Conservation (phyloP, 441 rosid species). For the Populus hybrid region DNA sequence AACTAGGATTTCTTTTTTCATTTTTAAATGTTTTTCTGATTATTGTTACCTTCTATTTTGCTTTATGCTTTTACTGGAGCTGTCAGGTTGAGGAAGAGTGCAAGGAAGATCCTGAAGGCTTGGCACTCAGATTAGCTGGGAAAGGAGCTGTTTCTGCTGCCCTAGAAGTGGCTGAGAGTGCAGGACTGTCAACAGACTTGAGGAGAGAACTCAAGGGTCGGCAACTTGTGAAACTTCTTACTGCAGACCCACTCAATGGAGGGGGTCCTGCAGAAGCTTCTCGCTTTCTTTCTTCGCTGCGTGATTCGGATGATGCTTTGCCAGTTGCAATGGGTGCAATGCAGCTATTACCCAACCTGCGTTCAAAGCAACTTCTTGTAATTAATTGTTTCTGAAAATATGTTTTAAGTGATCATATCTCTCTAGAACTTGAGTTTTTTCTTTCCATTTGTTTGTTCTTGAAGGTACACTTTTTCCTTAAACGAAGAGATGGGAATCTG, state of each 20-base stretch:
- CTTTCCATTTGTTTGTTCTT: constrained; percentile 28
- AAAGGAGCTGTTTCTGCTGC: constrained; percentile 99
- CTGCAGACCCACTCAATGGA: constrained; percentile 95
- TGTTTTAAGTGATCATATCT: constrained; percentile 5
- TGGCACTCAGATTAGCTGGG: constrained; percentile 96
- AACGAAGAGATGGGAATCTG: constrained; percentile 84
- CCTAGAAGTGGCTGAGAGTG: constrained; percentile 97
- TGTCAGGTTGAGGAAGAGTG: constrained; percentile 88
- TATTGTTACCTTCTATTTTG: not conserved
- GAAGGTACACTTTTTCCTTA: constrained; percentile 96
- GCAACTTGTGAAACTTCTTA: constrained; percentile 98
- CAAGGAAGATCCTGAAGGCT: constrained; percentile 94
- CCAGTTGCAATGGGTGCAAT: constrained; percentile 99
- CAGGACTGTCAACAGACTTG: constrained; percentile 80
- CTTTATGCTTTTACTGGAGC: constrained; percentile 16
- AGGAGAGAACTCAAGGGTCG: constrained; percentile 96
- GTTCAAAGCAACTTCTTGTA: constrained; percentile 98
- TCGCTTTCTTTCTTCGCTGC: constrained; percentile 91
- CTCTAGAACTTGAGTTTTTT: constrained; percentile 6
- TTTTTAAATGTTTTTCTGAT: not conserved
- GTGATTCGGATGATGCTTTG: constrained; percentile 92
- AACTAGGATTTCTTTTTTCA: not conserved
- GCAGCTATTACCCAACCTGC: constrained; percentile 93
- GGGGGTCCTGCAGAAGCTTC: constrained; percentile 99
- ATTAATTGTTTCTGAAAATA: constrained; percentile 23